These are phyloP conservation scores for Vigna mungo DNA, from an alignment of 306 rosid species.

Conservation along the genomic window DNA sequence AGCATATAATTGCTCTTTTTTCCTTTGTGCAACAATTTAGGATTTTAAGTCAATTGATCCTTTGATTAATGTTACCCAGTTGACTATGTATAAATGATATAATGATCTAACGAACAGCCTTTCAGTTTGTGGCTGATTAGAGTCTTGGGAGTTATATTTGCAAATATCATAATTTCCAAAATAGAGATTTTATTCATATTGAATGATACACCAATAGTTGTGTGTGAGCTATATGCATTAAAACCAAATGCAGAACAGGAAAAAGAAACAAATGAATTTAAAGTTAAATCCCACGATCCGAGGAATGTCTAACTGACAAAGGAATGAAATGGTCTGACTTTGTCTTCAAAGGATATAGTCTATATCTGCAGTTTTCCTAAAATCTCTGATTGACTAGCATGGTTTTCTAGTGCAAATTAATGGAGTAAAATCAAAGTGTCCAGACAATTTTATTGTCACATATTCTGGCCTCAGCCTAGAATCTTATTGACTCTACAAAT, in stretches of 20 bases:
- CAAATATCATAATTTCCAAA: slow-evolving; percentile 3
- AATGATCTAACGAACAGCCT: not conserved
- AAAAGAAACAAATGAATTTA: not conserved
- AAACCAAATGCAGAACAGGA: not conserved
- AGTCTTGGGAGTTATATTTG: slow-evolving; percentile 28
- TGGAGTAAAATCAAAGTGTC: slow-evolving; percentile 7
- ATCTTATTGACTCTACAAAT: slow-evolving; percentile 15
- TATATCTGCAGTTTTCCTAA: not conserved
- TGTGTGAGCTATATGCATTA: not conserved
- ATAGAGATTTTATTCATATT: slow-evolving; percentile 9
- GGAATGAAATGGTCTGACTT: slow-evolving; percentile 16
- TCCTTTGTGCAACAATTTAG: slow-evolving; percentile 11
- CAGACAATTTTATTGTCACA: slow-evolving; percentile 2
- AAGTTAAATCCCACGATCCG: slow-evolving; percentile 4
- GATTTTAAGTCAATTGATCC: slow-evolving; percentile 11
- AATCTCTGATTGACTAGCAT: slow-evolving; percentile 1
- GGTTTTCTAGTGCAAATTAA: slow-evolving; percentile 10
- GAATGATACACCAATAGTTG: slow-evolving; percentile 12
- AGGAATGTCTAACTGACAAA: not conserved
- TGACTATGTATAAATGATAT: not conserved
- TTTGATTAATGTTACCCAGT: slow-evolving; percentile 15
- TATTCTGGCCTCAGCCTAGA: slow-evolving; percentile 3
- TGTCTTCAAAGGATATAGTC: slow-evolving; percentile 3
- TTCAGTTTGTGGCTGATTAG: not conserved
- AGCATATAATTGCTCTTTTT: not conserved